Evolutionary conservation across 2,329 filamentous ascomycete genomes (phyloP).

Genomic region (Knoxdaviesia capensis): DNA sequence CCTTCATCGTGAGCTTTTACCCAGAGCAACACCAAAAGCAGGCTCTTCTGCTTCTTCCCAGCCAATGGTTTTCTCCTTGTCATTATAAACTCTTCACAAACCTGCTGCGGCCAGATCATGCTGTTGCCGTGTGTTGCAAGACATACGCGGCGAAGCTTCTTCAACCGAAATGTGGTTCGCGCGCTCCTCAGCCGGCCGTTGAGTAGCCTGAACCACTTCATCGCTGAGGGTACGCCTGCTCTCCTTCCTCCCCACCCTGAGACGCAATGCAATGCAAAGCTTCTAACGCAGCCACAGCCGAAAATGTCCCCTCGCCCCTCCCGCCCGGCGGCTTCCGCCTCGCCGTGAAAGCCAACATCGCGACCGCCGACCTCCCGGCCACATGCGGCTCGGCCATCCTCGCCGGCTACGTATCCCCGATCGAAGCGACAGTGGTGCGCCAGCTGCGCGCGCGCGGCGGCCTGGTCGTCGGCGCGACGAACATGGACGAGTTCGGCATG

Average conservation of each 20-base stretch:
- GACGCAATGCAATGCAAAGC: neutral
- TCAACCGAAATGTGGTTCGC: too few species aligned
- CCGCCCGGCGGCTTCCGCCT: slow-evolving; percentile 19
- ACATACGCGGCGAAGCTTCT: too few species aligned
- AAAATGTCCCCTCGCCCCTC: too few species aligned
- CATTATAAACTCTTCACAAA: too few species aligned
- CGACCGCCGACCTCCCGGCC: slow-evolving; percentile 43
- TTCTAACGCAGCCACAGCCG: too few species aligned
- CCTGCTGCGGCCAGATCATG: too few species aligned
- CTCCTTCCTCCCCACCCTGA: neutral
- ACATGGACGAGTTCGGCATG: slow-evolving; percentile 95
- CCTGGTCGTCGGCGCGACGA: slow-evolving; percentile 57
- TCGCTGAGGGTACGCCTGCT: neutral
- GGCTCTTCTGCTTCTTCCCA: too few species aligned
- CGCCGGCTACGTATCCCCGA: slow-evolving; percentile 50
- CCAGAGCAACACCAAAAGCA: too few species aligned
- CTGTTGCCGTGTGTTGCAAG: too few species aligned
- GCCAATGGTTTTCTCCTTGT: too few species aligned
- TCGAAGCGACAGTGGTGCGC: slow-evolving; percentile 61
- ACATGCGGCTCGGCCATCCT: slow-evolving; percentile 71
- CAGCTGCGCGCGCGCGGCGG: slow-evolving; percentile 44
- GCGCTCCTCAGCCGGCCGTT: neutral
- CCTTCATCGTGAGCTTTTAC: too few species aligned
- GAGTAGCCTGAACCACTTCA: slow-evolving; percentile 1
- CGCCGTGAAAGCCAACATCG: slow-evolving; percentile 63